Evolutionary conservation across 2,329 filamentous ascomycete species (phyloP).

Genomic region (Ophiocordyceps robertsii): DNA sequence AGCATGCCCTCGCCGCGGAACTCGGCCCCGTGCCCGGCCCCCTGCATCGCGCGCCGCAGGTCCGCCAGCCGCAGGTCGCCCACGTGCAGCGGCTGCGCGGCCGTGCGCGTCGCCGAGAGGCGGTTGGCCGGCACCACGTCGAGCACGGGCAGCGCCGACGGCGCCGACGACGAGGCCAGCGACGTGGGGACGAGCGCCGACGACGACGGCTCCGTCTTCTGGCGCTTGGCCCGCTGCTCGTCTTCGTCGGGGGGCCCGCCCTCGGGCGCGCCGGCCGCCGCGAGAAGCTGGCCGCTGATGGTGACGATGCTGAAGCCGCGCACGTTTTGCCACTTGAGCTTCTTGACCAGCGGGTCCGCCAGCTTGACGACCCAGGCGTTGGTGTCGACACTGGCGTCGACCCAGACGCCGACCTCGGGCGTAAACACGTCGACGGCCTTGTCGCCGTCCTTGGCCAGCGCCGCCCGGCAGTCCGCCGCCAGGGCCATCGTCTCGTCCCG

Average conservation of each 20-base stretch:
- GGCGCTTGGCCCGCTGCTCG: slow-evolving; percentile 32
- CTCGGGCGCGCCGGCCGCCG: slow-evolving; percentile 7
- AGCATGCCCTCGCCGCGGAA: slow-evolving; percentile 88
- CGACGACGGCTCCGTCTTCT: slow-evolving; percentile 26
- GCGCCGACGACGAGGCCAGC: slow-evolving; percentile 7
- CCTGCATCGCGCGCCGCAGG: slow-evolving; percentile 70
- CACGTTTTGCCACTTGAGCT: slow-evolving; percentile 89
- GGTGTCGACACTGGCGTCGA: slow-evolving; percentile 92
- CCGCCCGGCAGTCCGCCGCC: slow-evolving; percentile 65
- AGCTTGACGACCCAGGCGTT: slow-evolving; percentile 95
- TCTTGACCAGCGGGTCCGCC: slow-evolving; percentile 70
- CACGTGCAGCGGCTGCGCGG: slow-evolving; percentile 82
- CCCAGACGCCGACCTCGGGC: slow-evolving; percentile 54
- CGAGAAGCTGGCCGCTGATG: slow-evolving; percentile 58
- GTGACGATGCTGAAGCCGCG: slow-evolving; percentile 82
- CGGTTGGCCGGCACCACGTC: slow-evolving; percentile 44
- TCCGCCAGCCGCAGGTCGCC: slow-evolving; percentile 86
- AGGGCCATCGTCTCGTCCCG: slow-evolving; percentile 65
- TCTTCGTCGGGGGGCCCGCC: slow-evolving; percentile 24
- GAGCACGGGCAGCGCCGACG: slow-evolving; percentile 30
- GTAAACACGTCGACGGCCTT: slow-evolving; percentile 63
- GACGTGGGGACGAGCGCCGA: not conserved
- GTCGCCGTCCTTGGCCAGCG: slow-evolving; percentile 38
- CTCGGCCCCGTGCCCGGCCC: slow-evolving; percentile 73
- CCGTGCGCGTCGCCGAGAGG: slow-evolving; percentile 59